Conservation (phyloP, 2,329 filamentous ascomycete genomes). For the Neofusicoccum ribis region DNA sequence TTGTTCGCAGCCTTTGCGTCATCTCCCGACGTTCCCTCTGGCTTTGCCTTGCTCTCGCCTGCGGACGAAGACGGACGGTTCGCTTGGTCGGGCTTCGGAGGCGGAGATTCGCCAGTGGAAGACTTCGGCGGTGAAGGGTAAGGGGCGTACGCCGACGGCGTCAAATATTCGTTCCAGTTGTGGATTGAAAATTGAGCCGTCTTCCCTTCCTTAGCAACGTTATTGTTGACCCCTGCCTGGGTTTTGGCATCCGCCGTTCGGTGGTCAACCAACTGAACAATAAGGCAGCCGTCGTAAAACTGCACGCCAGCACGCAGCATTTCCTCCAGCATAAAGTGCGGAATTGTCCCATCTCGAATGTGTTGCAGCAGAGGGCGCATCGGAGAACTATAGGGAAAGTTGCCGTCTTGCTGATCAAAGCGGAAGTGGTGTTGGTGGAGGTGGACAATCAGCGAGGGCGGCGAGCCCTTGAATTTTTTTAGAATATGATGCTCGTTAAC, state of each 20-base stretch:
- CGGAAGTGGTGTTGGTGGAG: slow-evolving; percentile 80
- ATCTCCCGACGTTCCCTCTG: not conserved
- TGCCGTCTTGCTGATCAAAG: slow-evolving; percentile 87
- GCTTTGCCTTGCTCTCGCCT: slow-evolving; percentile 25
- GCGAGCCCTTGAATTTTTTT: slow-evolving; percentile 70
- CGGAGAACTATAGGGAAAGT: slow-evolving; percentile 87
- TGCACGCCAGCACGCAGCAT: slow-evolving; percentile 69
- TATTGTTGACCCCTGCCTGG: slow-evolving; percentile 47
- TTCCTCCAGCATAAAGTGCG: slow-evolving; percentile 83
- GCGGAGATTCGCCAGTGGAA: slow-evolving; percentile 25
- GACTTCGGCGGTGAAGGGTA: slow-evolving; percentile 52
- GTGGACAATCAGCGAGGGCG: slow-evolving; percentile 84
- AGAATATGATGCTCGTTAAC: slow-evolving; percentile 76
- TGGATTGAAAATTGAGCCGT: slow-evolving; percentile 79
- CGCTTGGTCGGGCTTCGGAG: slow-evolving; percentile 23
- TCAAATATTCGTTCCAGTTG: slow-evolving; percentile 86
- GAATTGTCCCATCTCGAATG: slow-evolving; percentile 72
- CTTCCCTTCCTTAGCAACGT: slow-evolving; percentile 58
- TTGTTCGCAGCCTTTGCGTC: slow-evolving; percentile 44
- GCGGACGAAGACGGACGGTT: slow-evolving; percentile 29
- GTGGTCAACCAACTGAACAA: slow-evolving; percentile 91
- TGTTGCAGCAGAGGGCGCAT: slow-evolving; percentile 84
- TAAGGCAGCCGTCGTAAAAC: slow-evolving; percentile 94
- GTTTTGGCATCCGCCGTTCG: slow-evolving; percentile 64
- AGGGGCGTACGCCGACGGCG: slow-evolving; percentile 80